These are phyloP conservation scores for Oropetium thomaeum DNA, from an alignment of 176 grass and related monocot species.

Conservation along the genomic window DNA sequence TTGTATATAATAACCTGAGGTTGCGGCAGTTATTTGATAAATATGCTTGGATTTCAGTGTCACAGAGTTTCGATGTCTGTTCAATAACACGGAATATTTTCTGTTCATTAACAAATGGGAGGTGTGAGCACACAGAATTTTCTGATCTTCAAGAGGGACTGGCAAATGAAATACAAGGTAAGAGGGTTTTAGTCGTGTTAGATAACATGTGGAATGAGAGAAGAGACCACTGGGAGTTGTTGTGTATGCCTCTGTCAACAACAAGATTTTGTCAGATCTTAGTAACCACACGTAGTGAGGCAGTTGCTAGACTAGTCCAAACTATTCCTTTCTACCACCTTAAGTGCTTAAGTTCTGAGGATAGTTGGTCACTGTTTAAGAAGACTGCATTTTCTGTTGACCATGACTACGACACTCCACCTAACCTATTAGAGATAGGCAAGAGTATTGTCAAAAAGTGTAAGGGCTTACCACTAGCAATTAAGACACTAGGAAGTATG, in stretches of 20 bases:
- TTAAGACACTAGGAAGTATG: slow-evolving; percentile 37
- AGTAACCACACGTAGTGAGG: slow-evolving; percentile 33
- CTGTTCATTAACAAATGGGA: not conserved
- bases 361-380: slow-evolving; percentile 26
- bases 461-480: slow-evolving; percentile 40
- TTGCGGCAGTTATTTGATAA: not conserved
- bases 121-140: not conserved
- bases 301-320: slow-evolving; percentile 24
- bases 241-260: not conserved
- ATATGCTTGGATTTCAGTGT: slow-evolving; percentile 34
- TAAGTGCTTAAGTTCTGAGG: not conserved
- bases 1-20: not conserved
- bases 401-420: not conserved
- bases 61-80: slow-evolving; percentile 13
- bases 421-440: slow-evolving; percentile 18
- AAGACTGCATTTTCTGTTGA: not conserved
- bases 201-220: slow-evolving; percentile 50
- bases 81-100: slow-evolving; percentile 1
- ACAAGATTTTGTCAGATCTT: slow-evolving; percentile 27
- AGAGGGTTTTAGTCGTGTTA: slow-evolving; percentile 34
- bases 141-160: not conserved
- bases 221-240: slow-evolving; percentile 25
- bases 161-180: not conserved
- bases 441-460: slow-evolving; percentile 24
- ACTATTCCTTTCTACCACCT: slow-evolving; percentile 1